phyloP scores from a whole-genome alignment of 139 green algal genomes.

The Trebouxia sp. region DNA sequence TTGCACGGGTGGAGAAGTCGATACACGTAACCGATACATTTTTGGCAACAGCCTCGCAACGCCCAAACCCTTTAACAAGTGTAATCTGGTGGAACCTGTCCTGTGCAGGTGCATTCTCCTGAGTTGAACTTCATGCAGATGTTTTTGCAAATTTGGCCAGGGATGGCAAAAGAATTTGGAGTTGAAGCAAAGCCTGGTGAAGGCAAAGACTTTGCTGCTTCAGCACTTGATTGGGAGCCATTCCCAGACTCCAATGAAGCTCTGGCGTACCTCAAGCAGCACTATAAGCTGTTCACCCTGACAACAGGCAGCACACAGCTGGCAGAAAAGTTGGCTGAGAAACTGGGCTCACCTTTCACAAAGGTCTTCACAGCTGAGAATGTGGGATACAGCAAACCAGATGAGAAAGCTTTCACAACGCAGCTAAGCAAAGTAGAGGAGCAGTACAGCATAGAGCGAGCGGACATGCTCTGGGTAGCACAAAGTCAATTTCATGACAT shows the following conservation, averaged over 20 bases:
- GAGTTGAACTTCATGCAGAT: background rate
- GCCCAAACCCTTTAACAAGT: too few species aligned
- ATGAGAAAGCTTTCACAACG: background rate
- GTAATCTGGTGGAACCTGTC: too few species aligned
- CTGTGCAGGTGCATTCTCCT: background rate
- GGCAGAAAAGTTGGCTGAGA: slow-evolving; percentile 5
- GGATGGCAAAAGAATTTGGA: slow-evolving; percentile 5
- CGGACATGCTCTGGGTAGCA: background rate
- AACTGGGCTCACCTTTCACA: slow-evolving; percentile 8
- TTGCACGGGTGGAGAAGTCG: background rate
- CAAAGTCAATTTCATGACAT: slow-evolving; percentile 16
- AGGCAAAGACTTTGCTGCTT: background rate
- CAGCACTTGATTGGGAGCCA: background rate
- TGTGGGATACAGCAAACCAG: slow-evolving; percentile 11
- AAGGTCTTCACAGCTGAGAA: background rate
- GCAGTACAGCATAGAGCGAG: background rate
- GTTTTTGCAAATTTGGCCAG: background rate
- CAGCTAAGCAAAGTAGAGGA: background rate
- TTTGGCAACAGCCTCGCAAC: too few species aligned
- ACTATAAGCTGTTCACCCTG: background rate
- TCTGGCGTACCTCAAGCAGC: background rate
- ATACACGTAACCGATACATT: background rate
- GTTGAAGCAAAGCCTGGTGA: background rate
- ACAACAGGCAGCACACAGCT: background rate
- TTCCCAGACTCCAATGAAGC: slow-evolving; percentile 10